Evolutionary conservation across 2,329 filamentous ascomycete species (phyloP).

Genomic region (Sordariomycetes sp.): DNA sequence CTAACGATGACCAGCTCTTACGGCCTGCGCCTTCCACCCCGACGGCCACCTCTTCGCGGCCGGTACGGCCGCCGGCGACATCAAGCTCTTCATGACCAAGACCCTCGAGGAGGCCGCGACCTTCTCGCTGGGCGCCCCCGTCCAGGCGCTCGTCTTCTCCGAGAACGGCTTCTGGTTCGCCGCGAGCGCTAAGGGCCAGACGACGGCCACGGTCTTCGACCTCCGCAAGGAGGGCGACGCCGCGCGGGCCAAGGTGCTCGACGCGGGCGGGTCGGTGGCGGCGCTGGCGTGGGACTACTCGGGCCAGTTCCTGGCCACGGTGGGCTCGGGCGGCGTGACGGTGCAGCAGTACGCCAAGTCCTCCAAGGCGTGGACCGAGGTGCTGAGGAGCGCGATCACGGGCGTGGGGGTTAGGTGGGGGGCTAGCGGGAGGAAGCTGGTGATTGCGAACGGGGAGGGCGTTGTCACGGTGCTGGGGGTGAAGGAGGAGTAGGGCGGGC

Average conservation of each 20-base stretch:
- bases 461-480: constrained; percentile 59
- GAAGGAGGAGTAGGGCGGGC: constrained; percentile 28
- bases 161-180: constrained; percentile 98
- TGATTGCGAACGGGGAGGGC: constrained; percentile 66
- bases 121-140: constrained; percentile 58
- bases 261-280: constrained; percentile 69
- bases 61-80: constrained; percentile 67
- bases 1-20: constrained; percentile 44
- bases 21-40: constrained; percentile 79
- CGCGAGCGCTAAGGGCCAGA: constrained; percentile 66
- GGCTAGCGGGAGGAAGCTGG: constrained; percentile 58
- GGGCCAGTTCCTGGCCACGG: constrained; percentile 81
- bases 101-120: constrained; percentile 65
- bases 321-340: constrained; percentile 67
- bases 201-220: constrained; percentile 78
- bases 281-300: constrained; percentile 87
- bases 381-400: constrained; percentile 63
- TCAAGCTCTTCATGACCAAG: constrained; percentile 84
- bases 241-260: constrained; percentile 71
- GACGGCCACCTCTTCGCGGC: constrained; percentile 91
- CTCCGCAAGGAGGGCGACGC: constrained; percentile 83
- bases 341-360: constrained; percentile 86
- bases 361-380: constrained; percentile 81
- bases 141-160: constrained; percentile 74
- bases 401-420: constrained; percentile 73